These are phyloP conservation scores for Oryza nivara DNA, from an alignment of 176 grass and related monocot genomes.

Conservation along the genomic window DNA sequence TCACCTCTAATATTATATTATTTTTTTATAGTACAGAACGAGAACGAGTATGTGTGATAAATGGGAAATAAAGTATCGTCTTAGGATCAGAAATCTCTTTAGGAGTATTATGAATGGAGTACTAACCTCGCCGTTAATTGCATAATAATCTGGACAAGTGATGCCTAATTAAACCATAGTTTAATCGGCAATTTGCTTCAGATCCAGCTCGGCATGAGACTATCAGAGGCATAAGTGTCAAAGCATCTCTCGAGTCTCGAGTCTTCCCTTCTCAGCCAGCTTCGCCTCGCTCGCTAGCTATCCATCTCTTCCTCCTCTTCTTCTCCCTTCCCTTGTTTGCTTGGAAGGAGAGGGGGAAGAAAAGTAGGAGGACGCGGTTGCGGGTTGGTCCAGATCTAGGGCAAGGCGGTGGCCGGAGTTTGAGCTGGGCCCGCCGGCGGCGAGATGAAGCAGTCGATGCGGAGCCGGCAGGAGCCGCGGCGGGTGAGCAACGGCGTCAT, in stretches of 20 bases:
- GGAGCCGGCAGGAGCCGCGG: slow-evolving; percentile 65
- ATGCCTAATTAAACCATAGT: not conserved
- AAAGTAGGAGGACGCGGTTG: not conserved
- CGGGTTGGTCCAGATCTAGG: slow-evolving; percentile 42
- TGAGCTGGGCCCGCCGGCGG: not conserved
- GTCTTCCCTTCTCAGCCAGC: slow-evolving; percentile 39
- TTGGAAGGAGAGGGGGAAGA: not conserved
- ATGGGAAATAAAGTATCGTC: too few relatives aligned
- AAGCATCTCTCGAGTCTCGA: slow-evolving; percentile 31
- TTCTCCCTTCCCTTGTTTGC: not conserved
- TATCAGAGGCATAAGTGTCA: not conserved
- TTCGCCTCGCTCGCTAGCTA: not conserved
- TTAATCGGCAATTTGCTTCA: not conserved
- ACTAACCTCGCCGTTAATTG: not conserved
- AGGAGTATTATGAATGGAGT: too few relatives aligned
- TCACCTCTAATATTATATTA: too few relatives aligned
- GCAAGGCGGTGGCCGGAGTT: not conserved
- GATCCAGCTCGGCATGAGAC: slow-evolving; percentile 33
- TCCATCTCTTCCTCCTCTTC: not conserved
- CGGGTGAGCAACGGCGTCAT: slow-evolving; percentile 67
- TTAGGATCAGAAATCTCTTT: too few relatives aligned
- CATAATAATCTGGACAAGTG: not conserved
- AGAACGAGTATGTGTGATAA: too few relatives aligned
- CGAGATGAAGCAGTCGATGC: slow-evolving; percentile 65
- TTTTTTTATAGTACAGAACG: too few relatives aligned